phyloP scores from a whole-genome alignment of 352 stramenopile species.

The Plasmopara muralis region DNA sequence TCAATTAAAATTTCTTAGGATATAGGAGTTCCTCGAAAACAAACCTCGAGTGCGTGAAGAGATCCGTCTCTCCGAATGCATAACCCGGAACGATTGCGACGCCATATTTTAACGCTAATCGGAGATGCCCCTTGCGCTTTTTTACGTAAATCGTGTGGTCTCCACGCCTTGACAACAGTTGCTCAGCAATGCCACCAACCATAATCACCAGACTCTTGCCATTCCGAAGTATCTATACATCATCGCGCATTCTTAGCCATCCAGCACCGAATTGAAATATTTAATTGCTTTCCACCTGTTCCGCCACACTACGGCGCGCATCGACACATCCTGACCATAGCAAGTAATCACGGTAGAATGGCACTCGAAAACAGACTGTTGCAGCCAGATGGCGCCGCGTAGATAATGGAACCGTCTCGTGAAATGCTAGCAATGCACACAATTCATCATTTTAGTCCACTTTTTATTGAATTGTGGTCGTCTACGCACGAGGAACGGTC shows the following conservation, averaged over 20 bases:
- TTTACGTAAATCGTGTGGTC: constrained; percentile 76
- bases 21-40: neutral
- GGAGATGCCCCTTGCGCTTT: constrained; percentile 79
- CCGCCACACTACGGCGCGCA: constrained; percentile 49
- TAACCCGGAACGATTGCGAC: constrained; percentile 71
- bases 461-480: neutral
- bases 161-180: constrained; percentile 68
- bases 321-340: constrained; percentile 77
- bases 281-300: constrained; percentile 24
- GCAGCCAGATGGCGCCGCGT: constrained; percentile 63
- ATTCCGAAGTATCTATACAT: constrained; percentile 38
- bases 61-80: constrained; percentile 75
- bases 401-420: constrained; percentile 55
- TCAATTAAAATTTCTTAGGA: neutral
- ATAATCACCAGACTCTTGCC: constrained; percentile 77
- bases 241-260: constrained; percentile 1
- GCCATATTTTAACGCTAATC: constrained; percentile 67
- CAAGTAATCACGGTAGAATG: constrained; percentile 69
- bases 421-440: constrained; percentile 38
- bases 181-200: constrained; percentile 74
- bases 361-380: constrained; percentile 69
- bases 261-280: neutral
- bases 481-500: constrained; percentile 45
- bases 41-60: constrained; percentile 77
- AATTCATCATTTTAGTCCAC: neutral